Conservation (phyloP, 192 early-diverging fungal species). For the Anaeromyces robustus region DNA sequence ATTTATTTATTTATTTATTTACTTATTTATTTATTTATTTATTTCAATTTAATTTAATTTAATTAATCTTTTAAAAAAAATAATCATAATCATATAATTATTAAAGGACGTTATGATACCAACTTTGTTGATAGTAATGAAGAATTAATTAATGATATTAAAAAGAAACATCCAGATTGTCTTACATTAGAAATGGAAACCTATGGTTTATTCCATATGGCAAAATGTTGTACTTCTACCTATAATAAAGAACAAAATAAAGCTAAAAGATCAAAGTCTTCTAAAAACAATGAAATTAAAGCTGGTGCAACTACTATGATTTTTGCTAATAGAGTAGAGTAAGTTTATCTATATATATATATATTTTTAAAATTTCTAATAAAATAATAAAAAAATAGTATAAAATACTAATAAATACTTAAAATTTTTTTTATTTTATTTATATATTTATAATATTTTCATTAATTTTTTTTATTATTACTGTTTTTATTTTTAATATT, state of each 20-base stretch:
- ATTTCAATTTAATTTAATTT: background rate
- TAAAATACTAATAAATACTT: background rate
- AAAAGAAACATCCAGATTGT: slow-evolving; percentile 25
- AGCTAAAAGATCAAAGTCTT: background rate
- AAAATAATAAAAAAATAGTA: background rate
- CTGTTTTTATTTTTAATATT: background rate
- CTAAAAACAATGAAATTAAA: slow-evolving; percentile 21
- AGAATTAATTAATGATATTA: slow-evolving; percentile 30
- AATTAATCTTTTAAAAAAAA: too few species aligned
- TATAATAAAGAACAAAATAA: slow-evolving; percentile 11
- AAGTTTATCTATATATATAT: background rate
- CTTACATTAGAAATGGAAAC: slow-evolving; percentile 76
- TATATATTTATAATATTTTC: too few species aligned
- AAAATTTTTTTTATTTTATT: too few species aligned
- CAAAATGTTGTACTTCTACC: slow-evolving; percentile 21
- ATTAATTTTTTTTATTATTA: too few species aligned
- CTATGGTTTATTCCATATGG: slow-evolving; percentile 68
- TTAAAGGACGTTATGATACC: slow-evolving; percentile 7
- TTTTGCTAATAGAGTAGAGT: slow-evolving; percentile 49
- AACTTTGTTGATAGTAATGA: slow-evolving; percentile 68
- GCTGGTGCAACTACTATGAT: slow-evolving; percentile 69
- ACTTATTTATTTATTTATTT: too few species aligned
- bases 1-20: too few species aligned
- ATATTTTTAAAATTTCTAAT: background rate
- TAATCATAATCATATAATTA: too few species aligned